Evolutionary conservation across 2,329 filamentous ascomycete genomes (phyloP).

Genomic region (Sphaerulina vaccinii): DNA sequence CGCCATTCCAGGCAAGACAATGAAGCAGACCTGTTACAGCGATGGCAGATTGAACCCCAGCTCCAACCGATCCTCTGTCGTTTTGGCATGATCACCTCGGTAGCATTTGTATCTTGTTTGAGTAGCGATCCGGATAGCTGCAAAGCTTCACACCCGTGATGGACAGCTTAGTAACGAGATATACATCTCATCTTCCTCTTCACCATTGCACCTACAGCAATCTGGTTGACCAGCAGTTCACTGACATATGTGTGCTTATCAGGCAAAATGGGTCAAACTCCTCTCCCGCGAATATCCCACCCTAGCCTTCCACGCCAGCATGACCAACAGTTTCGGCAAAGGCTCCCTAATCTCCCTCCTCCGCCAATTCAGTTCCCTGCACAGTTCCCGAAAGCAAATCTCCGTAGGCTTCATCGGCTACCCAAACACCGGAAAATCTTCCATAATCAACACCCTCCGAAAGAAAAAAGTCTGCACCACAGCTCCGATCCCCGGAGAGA

Average conservation of each 20-base stretch:
- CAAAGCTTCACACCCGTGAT: slow-evolving; percentile 62
- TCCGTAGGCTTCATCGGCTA: slow-evolving; percentile 86
- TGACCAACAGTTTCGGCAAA: slow-evolving; percentile 96
- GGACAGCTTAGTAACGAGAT: slow-evolving; percentile 99
- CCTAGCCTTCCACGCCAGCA: slow-evolving; percentile 87
- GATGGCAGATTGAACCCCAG: slow-evolving; percentile 85
- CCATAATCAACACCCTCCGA: slow-evolving; percentile 92
- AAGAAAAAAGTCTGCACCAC: slow-evolving; percentile 94
- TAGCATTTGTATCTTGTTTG: slow-evolving; percentile 81
- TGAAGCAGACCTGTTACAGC: slow-evolving; percentile 97
- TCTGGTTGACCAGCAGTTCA: no score
- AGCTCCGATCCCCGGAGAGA: slow-evolving; percentile 93
- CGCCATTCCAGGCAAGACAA: slow-evolving; percentile 56
- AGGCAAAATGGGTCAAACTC: slow-evolving; percentile 90
- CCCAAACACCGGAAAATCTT: slow-evolving; percentile 93
- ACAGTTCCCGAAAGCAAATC: slow-evolving; percentile 89
- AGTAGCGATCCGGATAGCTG: slow-evolving; percentile 87
- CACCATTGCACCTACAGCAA: not conserved
- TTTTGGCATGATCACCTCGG: slow-evolving; percentile 79
- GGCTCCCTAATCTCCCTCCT: slow-evolving; percentile 89
- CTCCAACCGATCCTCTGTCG: slow-evolving; percentile 71
- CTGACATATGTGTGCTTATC: no score
- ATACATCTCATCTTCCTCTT: slow-evolving; percentile 61
- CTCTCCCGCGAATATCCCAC: slow-evolving; percentile 91
- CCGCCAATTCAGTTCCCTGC: slow-evolving; percentile 86